Evolutionary conservation across 805 yeast species (phyloP), one percentile per base, ranked within the genome.

Genomic region (Myxozyma neglecta): DNA sequence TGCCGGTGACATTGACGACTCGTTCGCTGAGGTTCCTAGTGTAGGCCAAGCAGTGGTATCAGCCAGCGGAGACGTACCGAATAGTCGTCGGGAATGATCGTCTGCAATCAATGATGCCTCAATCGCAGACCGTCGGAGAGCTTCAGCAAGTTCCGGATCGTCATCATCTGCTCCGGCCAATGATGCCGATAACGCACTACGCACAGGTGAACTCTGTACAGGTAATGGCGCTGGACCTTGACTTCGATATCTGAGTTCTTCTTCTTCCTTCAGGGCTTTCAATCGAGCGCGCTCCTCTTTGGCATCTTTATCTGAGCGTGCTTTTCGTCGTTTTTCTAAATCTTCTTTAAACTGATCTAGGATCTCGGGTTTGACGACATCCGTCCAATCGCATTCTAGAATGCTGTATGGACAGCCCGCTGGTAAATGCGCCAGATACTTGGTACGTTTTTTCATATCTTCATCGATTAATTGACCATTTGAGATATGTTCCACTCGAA

Each of bases 361-460:
- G 1, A 81, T 75, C 36, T 81, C 82, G 9, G 75, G 73, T 2
- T 83, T 80, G 7, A 82, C 69, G 39, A 71, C 57, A 13, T 70
- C 55, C 56, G 74, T 79, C 98, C 98, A 93, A 71, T 90, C 87
- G 55, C 97, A 82, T 69, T 94, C 98, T 57, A 94, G 71, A 65
- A 89, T 85, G 10, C 91, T 96, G 47, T 93, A 73, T 56, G 87
- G 88, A 0, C 97, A 87, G 1, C 97, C 97, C 35, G 83, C 72
- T 0, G 99, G 97, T 24, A 91, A 74, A 73, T 93, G 93, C 0
- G 88, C 81, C 59, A 94, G 75, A 72, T 88, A 90, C 73, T 90
- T 92, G 72, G 81, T 81, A 66, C 85, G 83, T 55, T 82, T 81
- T 1, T 83, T 69, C 69, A 87, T 66, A n/a, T 83, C 84, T 14